A percentile compares a stretch with the other conserved stretches of the same genome.
These are phyloP conservation scores for Pseudozyma flocculosa DNA, from an alignment of 1,284 basidiomycete species.

Conservation along the genomic window DNA sequence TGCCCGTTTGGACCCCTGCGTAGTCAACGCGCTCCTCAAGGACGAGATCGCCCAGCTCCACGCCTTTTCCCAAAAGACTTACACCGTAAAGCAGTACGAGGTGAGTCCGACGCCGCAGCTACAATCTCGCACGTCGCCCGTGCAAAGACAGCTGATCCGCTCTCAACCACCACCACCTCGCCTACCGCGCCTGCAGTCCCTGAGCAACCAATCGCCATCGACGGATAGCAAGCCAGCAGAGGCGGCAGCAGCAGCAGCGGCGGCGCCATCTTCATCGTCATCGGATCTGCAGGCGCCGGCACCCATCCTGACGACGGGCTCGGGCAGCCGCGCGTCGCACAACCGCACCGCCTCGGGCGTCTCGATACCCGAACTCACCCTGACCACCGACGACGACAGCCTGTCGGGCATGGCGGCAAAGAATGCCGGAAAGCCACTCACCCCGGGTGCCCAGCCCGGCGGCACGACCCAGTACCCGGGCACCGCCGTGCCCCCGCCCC, in stretches of 20 bases:
- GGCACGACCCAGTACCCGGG: slow-evolving; percentile 21
- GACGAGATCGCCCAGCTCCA: slow-evolving; percentile 60
- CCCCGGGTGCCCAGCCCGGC: slow-evolving; percentile 16
- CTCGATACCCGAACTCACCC: slow-evolving; percentile 51
- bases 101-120: slow-evolving; percentile 2
- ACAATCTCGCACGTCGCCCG: too few relatives aligned
- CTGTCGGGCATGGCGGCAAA: slow-evolving; percentile 18
- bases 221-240: slow-evolving; percentile 5
- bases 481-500: slow-evolving; percentile 16
- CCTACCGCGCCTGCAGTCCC: neutral
- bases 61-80: slow-evolving; percentile 59
- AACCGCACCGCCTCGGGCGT: slow-evolving; percentile 45
- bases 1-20: too few relatives aligned
- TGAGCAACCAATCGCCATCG: neutral
- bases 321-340: slow-evolving; percentile 18
- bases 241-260: slow-evolving; percentile 3
- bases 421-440: slow-evolving; percentile 18
- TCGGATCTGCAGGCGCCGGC: slow-evolving; percentile 25
- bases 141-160: too few relatives aligned
- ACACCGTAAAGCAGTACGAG: slow-evolving; percentile 46
- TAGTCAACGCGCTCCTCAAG: slow-evolving; percentile 60
- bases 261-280: neutral
- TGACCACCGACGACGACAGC: slow-evolving; percentile 51
- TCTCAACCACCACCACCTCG: too few relatives aligned
- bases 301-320: slow-evolving; percentile 13